Evolutionary conservation across 768 basidiomycete genomes (phyloP).

Genomic region (Suillus subluteus): DNA sequence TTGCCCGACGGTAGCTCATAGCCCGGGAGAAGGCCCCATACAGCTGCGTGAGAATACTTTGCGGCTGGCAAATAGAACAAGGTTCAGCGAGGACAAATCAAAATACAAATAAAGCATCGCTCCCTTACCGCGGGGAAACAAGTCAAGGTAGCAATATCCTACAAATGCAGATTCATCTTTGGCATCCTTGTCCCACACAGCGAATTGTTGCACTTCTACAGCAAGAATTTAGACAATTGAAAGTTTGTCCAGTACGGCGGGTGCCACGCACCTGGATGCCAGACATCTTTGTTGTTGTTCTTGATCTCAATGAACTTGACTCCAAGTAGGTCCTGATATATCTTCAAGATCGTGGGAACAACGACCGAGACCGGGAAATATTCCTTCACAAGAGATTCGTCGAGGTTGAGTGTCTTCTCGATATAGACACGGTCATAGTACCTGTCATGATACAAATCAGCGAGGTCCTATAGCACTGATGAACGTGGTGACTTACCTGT

Average conservation of each 20-base stretch:
- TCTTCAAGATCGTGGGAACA: slow-evolving; percentile 78
- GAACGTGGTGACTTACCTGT: slow-evolving; percentile 59
- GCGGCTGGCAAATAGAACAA: slow-evolving; percentile 44
- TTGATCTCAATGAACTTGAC: slow-evolving; percentile 65
- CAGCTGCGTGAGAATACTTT: slow-evolving; percentile 88
- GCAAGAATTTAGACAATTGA: slow-evolving; percentile 7
- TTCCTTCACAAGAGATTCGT: slow-evolving; percentile 82
- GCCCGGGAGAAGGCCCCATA: slow-evolving; percentile 77
- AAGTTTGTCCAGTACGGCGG: background rate
- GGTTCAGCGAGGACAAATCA: slow-evolving; percentile 8
- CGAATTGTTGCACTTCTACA: slow-evolving; percentile 78
- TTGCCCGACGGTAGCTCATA: slow-evolving; percentile 58
- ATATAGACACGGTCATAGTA: slow-evolving; percentile 47
- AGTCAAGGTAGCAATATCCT: slow-evolving; percentile 86
- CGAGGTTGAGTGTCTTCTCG: slow-evolving; percentile 68
- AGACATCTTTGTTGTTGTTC: slow-evolving; percentile 62
- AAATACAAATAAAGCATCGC: background rate
- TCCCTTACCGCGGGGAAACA: slow-evolving; percentile 76
- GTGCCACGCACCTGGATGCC: slow-evolving; percentile 73
- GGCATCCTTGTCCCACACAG: slow-evolving; percentile 83
- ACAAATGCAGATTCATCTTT: slow-evolving; percentile 73
- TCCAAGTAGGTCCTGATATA: slow-evolving; percentile 82
- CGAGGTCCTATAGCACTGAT: background rate
- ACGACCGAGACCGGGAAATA: slow-evolving; percentile 88
- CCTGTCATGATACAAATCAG: slow-evolving; percentile 19